Evolutionary conservation across 768 basidiomycete species (phyloP), one percentile per base, ranked within the genome.

Genomic region (Pisolithus microcarpus): DNA sequence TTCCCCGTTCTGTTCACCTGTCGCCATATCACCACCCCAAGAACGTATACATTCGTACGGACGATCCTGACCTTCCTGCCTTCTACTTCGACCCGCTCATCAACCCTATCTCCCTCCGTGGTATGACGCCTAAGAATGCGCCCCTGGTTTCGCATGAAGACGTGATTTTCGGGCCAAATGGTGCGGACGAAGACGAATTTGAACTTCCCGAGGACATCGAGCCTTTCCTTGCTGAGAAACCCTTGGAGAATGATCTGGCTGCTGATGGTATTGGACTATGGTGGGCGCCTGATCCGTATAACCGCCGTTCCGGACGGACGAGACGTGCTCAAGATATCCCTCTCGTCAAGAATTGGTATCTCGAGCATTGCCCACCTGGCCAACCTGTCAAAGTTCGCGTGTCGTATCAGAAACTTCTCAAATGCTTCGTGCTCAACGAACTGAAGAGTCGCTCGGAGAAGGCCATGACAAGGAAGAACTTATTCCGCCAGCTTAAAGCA

Each of bases 61-160:
- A 99, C 54, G 94, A 99, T 63, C 96, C 96, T n/a, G 95, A 99
- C 72, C 78, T 99, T 18, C 95, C 95, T 11, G 93, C 96, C 0
- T 99, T 98, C 74, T 98, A 98, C 72, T 99, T 96, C 64, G 96
- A 98, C 67, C 94, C 95, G 2, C 81, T 98, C 59, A 96, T 99
- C 69, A 97, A 99, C 65, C 96, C 95, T 7, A 90, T 98, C 56
- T 95, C 95, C 8, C 74, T 93, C 5, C 91, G 96, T 13, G 89
- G 91, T 2, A 81, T 86, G 50, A 80, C 77, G 23, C 75, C 93
- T 10, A 92, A 94, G 72, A 91, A 93, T 59, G 74, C 77, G 0
- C 85, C 90, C 4, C 72, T 89, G 15, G 75, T 94, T 9, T 78
- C 91, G 3, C 92, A 97, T 60, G 96, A 99, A 66, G 92, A 95